Evolutionary conservation across 2,329 filamentous ascomycete genomes (phyloP), one percentile per base, ranked within the genome.

Genomic region (Aphanoascus verrucosus): DNA sequence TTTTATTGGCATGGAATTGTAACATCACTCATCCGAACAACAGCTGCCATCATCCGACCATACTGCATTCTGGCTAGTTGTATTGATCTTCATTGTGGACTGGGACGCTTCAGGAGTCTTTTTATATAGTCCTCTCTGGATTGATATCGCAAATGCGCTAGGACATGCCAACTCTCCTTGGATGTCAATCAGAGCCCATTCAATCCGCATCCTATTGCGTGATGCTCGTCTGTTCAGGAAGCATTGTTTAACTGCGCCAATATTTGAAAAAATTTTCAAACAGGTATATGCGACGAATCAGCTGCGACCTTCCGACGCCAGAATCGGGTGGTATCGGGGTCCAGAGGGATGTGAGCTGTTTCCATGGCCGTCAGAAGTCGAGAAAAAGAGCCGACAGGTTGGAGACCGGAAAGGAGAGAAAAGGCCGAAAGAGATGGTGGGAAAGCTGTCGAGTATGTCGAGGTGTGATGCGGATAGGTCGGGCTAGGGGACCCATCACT

Each of bases 301-400:
- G 34, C 34, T 46, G 15, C 41, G 19, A 53, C 40, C 34, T 53
- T 57, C 15, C 54, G 54, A 28, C 37, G 31, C 57, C 57, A 59
- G 32, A 56, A 55, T 15, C 52, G 52, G 1, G 40, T 42, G 4
- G 46, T 56, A 20, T 59, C 52, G 5, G 41, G 23, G 31, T 56
- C 54, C 15, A 58, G 28, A 5, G 54, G 52, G 19, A 57, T 53
- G 31, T 55, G 35, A 2, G 45, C 28, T 20, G 41, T 45, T 19
- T 58, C 56, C 56, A 59, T 56, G 1, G 56, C 54, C 1, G 45
- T 55, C 9, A 55, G 46, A 17, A 59, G 54, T 15, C 57, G 56
- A 12, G 42, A 19, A 11, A 59, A 28, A 8, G 56, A 56, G n/a
- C 57, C 57, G 14, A 56, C 42, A 1, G 56, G 57, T 5, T 57